phyloP scores from a whole-genome alignment of 352 stramenopile species.

The Globisporangium cylindrosporum region DNA sequence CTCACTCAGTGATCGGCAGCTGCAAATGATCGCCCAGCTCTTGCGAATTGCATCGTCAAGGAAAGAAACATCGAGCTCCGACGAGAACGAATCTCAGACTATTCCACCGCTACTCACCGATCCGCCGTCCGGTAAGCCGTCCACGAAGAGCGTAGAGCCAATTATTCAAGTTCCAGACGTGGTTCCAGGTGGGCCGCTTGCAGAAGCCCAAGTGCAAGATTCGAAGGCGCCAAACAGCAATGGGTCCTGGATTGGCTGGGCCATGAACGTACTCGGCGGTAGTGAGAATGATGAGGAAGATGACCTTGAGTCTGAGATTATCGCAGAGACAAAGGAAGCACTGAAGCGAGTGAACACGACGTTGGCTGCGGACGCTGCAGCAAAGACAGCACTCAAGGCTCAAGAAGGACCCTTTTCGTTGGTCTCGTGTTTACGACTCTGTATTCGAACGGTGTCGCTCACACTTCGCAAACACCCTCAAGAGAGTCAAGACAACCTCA shows the following conservation, averaged over 20 bases:
- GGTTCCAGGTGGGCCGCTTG: background rate
- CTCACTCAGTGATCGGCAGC: conserved; percentile 77
- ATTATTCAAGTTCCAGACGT: background rate
- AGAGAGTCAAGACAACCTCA: conserved; percentile 13
- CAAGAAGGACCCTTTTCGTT: conserved; percentile 20
- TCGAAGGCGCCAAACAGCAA: conserved; percentile 5
- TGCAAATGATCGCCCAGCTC: conserved; percentile 78
- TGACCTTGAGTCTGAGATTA: conserved; percentile 62
- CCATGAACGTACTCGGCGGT: conserved; percentile 55
- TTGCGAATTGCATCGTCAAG: conserved; percentile 38
- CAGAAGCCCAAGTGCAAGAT: background rate
- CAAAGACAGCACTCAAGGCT: conserved; percentile 5
- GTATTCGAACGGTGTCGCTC: conserved; percentile 51
- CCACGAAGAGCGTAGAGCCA: background rate
- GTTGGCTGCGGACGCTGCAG: conserved; percentile 14
- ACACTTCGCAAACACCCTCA: conserved; percentile 62
- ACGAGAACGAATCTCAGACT: background rate
- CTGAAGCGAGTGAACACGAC: conserved; percentile 29
- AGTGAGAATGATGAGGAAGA: conserved; percentile 60
- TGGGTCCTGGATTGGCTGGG: conserved; percentile 67
- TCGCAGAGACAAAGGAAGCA: conserved; percentile 59
- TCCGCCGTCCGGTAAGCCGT: background rate
- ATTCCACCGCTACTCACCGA: background rate
- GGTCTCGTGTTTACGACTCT: conserved; percentile 51
- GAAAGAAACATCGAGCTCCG: conserved; percentile 19